A percentile compares a stretch with the other conserved stretches of the same genome.
phyloP scores from a whole-genome alignment of 345 rosid genomes.

The Syzygium aromaticum region DNA sequence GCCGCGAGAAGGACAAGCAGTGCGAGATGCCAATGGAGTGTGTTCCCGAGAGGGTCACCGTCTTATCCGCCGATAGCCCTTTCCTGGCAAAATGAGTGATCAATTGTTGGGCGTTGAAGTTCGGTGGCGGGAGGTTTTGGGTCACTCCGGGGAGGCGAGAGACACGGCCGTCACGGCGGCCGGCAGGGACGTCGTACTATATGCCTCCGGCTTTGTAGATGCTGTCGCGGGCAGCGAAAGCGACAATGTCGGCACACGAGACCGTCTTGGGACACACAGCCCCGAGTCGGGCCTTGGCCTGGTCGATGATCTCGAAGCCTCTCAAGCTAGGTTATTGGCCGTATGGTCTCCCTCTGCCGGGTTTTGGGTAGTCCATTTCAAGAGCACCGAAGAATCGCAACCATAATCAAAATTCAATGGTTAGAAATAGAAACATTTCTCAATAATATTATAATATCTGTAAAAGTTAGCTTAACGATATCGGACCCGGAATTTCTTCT shows the following conservation, averaged over 20 bases:
- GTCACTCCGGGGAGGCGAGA: constrained; percentile 10
- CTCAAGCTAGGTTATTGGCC: constrained; percentile 25
- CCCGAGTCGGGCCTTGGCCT: constrained; percentile 28
- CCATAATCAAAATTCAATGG: constrained; percentile 19
- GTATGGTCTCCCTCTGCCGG: constrained; percentile 23
- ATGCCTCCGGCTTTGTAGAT: constrained; percentile 11
- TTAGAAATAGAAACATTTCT: background rate
- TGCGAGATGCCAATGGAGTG: constrained; percentile 35
- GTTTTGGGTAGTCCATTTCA: constrained; percentile 14
- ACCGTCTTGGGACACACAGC: constrained; percentile 25
- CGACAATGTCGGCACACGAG: constrained; percentile 42
- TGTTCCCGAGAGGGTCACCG: constrained; percentile 45
- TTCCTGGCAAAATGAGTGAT: constrained; percentile 17
- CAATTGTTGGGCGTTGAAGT: constrained; percentile 14
- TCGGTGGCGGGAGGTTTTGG: constrained; percentile 18
- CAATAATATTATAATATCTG: background rate
- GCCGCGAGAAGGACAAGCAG: constrained; percentile 26
- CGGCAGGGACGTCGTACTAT: constrained; percentile 21
- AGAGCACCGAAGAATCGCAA: constrained; percentile 36
- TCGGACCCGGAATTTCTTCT: no score
- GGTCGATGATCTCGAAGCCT: constrained; percentile 39
- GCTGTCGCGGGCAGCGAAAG: constrained; percentile 38
- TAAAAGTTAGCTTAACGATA: background rate
- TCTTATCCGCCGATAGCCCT: constrained; percentile 28
- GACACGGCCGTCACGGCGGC: constrained; percentile 35